These are phyloP conservation scores for Alternaria conjuncta DNA, from an alignment of 2,329 filamentous ascomycete species.

Conservation along the genomic window DNA sequence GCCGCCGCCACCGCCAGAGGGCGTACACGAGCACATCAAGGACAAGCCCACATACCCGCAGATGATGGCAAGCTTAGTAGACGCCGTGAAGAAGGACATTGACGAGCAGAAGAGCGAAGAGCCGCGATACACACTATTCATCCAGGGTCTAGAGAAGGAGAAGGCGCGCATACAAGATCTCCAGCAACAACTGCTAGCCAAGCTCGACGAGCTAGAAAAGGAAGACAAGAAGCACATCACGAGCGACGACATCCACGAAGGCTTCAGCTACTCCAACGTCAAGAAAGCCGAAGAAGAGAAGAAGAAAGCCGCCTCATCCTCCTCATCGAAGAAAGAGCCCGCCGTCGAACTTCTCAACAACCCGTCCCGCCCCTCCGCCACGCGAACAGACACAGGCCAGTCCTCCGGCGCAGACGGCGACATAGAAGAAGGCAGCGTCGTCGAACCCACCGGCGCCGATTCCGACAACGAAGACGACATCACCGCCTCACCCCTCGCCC, in stretches of 20 bases:
- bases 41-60: slow-evolving; percentile 86
- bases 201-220: slow-evolving; percentile 81
- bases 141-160: slow-evolving; percentile 79
- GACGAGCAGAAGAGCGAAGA: slow-evolving; percentile 73
- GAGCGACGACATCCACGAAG: slow-evolving; percentile 84
- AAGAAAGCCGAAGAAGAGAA: slow-evolving; percentile 44
- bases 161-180: slow-evolving; percentile 77
- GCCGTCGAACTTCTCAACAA: slow-evolving; percentile 79
- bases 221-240: slow-evolving; percentile 91
- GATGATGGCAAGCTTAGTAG: slow-evolving; percentile 97
- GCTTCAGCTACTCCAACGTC: slow-evolving; percentile 87
- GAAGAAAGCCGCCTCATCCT: slow-evolving; percentile 29
- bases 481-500: slow-evolving; percentile 78
- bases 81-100: slow-evolving; percentile 87
- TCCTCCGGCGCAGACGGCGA: slow-evolving; percentile 68
- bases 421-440: slow-evolving; percentile 60
- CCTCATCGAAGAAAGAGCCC: slow-evolving; percentile 31
- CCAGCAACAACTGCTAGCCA: slow-evolving; percentile 75
- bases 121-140: slow-evolving; percentile 73
- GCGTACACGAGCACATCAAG: slow-evolving; percentile 76
- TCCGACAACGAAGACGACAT: slow-evolving; percentile 69
- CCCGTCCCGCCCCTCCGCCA: slow-evolving; percentile 47
- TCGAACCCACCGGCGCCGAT: slow-evolving; percentile 20
- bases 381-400: slow-evolving; percentile 52
- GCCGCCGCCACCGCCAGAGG: slow-evolving; percentile 77